Percentiles rank a stretch among this genome's conserved stretches.
phyloP scores from a whole-genome alignment of 345 rosid genomes.

The Iberis pinnata region DNA sequence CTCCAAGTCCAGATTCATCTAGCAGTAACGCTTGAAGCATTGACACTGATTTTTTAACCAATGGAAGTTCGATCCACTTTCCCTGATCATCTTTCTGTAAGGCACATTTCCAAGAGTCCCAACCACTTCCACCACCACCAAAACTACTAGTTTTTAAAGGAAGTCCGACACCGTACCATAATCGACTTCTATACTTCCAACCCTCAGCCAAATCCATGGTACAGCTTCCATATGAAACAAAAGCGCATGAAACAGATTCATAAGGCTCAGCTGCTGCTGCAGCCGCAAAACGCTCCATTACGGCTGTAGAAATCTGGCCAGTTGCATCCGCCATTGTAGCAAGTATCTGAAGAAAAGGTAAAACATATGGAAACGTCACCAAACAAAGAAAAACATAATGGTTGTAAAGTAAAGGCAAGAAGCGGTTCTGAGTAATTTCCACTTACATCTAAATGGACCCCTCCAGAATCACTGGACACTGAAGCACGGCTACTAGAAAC shows the following conservation, averaged over 20 bases:
- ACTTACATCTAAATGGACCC: conserved; percentile 86
- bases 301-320: conserved; percentile 81
- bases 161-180: conserved; percentile 88
- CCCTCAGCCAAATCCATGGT: conserved; percentile 79
- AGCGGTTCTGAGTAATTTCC: too few species aligned
- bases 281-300: conserved; percentile 93
- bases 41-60: conserved; percentile 83
- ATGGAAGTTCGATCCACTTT: conserved; percentile 86
- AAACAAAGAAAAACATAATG: conserved; percentile 2
- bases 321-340: conserved; percentile 97
- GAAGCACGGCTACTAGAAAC: conserved; percentile 53
- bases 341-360: conserved; percentile 50
- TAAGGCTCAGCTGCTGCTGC: conserved; percentile 97
- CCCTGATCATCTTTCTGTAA: conserved; percentile 85
- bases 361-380: conserved; percentile 12
- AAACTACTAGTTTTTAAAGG: conserved; percentile 52
- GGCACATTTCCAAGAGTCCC: conserved; percentile 74
- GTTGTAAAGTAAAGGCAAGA: too few species aligned
- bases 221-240: conserved; percentile 95
- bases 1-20: conserved; percentile 95
- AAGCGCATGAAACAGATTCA: conserved; percentile 89
- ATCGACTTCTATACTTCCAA: conserved; percentile 91
- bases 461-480: conserved; percentile 54
- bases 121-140: conserved; percentile 94
- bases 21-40: conserved; percentile 92